Conservation (phyloP, 257 asterid genomes). For the Lantana camara region DNA sequence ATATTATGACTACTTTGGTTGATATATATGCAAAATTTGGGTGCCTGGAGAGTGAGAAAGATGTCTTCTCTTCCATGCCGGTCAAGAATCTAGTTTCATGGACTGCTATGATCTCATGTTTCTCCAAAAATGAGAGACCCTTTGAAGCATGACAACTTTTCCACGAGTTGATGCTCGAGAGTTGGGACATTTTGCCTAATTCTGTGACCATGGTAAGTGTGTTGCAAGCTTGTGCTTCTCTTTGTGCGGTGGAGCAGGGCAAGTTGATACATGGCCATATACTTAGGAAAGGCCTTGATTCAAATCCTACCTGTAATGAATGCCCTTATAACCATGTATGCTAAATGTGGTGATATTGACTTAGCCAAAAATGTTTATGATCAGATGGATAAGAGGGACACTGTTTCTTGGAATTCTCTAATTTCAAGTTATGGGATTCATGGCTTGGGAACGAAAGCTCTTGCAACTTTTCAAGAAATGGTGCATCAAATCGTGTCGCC, state of each 20-base stretch:
- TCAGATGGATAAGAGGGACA: slow-evolving; percentile 69
- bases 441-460: slow-evolving; percentile 72
- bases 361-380: slow-evolving; percentile 53
- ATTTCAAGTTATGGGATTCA: slow-evolving; percentile 75
- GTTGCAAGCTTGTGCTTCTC: slow-evolving; percentile 82
- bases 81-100: slow-evolving; percentile 84
- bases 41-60: slow-evolving; percentile 50
- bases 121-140: slow-evolving; percentile 67
- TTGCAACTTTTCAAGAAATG: slow-evolving; percentile 63
- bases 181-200: slow-evolving; percentile 59
- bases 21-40: slow-evolving; percentile 84
- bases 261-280: slow-evolving; percentile 76
- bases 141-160: slow-evolving; percentile 76
- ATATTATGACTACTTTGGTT: slow-evolving; percentile 85
- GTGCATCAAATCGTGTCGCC: slow-evolving; percentile 59
- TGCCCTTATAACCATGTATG: slow-evolving; percentile 80
- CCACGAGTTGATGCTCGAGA: slow-evolving; percentile 60
- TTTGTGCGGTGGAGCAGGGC: slow-evolving; percentile 87
- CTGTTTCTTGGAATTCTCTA: slow-evolving; percentile 87
- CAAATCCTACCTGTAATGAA: slow-evolving; percentile 75
- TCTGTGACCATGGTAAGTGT: slow-evolving; percentile 95
- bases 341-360: slow-evolving; percentile 75
- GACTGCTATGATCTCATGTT: slow-evolving; percentile 90
- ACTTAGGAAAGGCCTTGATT: slow-evolving; percentile 81
- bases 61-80: slow-evolving; percentile 61